A percentile compares a stretch with the other conserved stretches of the same genome.
Evolutionary conservation across 129 eudicot genomes (phyloP).

Genomic region (Tagetes patula): DNA sequence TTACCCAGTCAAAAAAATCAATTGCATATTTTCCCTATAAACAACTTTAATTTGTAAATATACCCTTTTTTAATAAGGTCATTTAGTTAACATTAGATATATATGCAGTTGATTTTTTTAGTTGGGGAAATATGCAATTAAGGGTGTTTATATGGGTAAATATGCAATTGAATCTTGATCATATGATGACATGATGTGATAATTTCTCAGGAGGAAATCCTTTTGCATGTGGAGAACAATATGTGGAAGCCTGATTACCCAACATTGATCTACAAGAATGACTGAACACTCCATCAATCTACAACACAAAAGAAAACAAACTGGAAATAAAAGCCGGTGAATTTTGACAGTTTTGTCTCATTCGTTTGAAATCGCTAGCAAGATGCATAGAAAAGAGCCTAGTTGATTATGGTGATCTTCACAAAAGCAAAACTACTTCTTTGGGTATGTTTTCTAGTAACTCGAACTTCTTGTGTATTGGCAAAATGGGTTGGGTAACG

Average conservation of each 20-base stretch:
- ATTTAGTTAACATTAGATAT: too few species aligned
- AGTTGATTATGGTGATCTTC: constrained; percentile 20
- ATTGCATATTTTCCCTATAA: too few species aligned
- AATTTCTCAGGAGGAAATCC: constrained; percentile 67
- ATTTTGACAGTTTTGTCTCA: constrained; percentile 2
- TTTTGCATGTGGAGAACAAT: constrained; percentile 55
- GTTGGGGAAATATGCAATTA: too few species aligned
- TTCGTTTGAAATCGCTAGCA: neutral
- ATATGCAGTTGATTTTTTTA: too few species aligned
- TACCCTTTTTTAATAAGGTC: too few species aligned
- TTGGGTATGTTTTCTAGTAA: constrained; percentile 20
- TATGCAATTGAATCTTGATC: too few species aligned
- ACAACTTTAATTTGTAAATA: too few species aligned
- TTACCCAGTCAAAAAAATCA: too few species aligned
- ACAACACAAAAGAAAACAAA: neutral
- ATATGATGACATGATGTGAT: neutral
- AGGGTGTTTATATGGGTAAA: too few species aligned
- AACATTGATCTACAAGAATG: constrained; percentile 66
- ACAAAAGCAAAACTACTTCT: constrained; percentile 9
- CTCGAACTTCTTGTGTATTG: neutral
- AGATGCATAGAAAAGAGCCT: constrained; percentile 14
- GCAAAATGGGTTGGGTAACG: neutral
- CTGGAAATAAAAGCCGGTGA: constrained; percentile 12
- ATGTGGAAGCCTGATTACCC: constrained; percentile 97
- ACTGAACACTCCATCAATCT: constrained; percentile 28